Conservation (phyloP, 148 eudicot species). For the Drosera capensis region DNA sequence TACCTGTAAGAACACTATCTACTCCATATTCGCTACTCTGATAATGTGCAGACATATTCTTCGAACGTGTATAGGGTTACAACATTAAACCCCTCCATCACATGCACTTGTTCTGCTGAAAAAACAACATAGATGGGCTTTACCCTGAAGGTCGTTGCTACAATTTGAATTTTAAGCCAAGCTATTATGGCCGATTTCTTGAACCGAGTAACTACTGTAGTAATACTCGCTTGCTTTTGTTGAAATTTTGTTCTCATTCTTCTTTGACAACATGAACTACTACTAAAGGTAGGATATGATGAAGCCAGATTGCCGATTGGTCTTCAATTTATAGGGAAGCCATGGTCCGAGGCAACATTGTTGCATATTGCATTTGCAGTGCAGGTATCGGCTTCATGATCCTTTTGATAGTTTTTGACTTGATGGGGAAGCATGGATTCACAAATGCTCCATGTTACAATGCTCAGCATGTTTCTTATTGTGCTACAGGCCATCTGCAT, state of each 20-base stretch:
- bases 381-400: too few relatives aligned
- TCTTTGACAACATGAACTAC: neutral
- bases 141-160: too few relatives aligned
- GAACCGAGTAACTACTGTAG: too few relatives aligned
- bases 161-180: too few relatives aligned
- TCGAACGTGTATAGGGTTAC: too few relatives aligned
- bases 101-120: too few relatives aligned
- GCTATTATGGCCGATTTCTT: too few relatives aligned
- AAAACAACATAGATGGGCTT: too few relatives aligned
- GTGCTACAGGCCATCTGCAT: constrained; percentile 39
- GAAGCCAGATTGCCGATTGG: constrained; percentile 79
- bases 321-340: constrained; percentile 76
- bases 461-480: neutral
- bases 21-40: neutral
- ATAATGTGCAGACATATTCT: too few relatives aligned
- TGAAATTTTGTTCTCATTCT: neutral
- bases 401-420: neutral
- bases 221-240: neutral
- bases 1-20: constrained; percentile 41
- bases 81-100: too few relatives aligned
- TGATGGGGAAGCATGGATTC: neutral
- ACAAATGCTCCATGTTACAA: neutral
- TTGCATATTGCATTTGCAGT: constrained; percentile 51
- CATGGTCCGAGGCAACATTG: constrained; percentile 86
- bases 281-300: constrained; percentile 73